Conservation (phyloP, 1,284 basidiomycete genomes). For the Malassezia japonica region DNA sequence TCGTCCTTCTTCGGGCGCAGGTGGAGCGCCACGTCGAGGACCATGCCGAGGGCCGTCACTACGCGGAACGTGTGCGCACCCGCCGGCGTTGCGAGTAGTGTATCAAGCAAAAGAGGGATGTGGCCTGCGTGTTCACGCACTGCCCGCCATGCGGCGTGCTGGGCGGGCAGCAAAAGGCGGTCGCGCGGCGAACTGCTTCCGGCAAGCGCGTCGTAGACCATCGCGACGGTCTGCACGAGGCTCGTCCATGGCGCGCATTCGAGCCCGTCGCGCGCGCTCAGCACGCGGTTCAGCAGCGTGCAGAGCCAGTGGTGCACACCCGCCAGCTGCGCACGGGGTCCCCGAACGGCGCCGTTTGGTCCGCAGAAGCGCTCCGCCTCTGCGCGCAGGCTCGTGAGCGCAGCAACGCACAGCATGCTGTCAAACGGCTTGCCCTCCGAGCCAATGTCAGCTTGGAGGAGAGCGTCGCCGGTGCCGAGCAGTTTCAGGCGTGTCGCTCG, state of each 20-base stretch:
- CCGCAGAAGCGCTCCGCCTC: constrained; percentile 54
- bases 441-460: constrained; percentile 56
- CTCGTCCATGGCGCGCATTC: constrained; percentile 2
- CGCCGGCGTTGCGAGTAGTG: constrained; percentile 18
- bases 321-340: constrained; percentile 54
- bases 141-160: constrained; percentile 10
- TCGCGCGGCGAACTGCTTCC: constrained; percentile 1
- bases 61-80: constrained; percentile 19
- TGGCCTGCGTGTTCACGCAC: constrained; percentile 2
- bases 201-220: constrained; percentile 25
- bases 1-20: constrained; percentile 25
- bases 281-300: constrained; percentile 54
- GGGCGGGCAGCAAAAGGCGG: not conserved
- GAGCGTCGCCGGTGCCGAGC: constrained; percentile 57
- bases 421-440: constrained; percentile 30
- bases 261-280: constrained; percentile 18
- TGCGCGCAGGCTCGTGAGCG: constrained; percentile 62
- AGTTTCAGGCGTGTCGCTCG: constrained; percentile 61
- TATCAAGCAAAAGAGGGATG: constrained; percentile 25
- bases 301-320: constrained; percentile 67
- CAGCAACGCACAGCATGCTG: constrained; percentile 58
- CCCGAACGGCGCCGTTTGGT: constrained; percentile 16
- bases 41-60: constrained; percentile 27
- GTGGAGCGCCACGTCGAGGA: constrained; percentile 24
- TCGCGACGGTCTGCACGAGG: constrained; percentile 26